These are phyloP conservation scores for Pelargonium australe DNA, from an alignment of 441 rosid species.

Conservation along the genomic window DNA sequence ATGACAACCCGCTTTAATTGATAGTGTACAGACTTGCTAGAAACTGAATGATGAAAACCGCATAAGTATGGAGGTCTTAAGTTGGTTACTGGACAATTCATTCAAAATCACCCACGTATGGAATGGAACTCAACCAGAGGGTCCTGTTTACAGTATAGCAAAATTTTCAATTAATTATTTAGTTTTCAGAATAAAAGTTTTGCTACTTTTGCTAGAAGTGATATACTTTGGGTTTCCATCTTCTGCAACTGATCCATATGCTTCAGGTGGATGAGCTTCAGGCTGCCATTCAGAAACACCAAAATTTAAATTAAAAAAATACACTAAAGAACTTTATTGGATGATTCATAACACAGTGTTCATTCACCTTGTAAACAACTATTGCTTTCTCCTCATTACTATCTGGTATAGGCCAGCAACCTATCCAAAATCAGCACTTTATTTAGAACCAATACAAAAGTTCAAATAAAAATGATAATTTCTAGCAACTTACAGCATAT, in stretches of 20 bases:
- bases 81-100: too few species aligned
- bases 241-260: slow-evolving; percentile 39
- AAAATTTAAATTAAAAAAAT: slow-evolving; percentile 16
- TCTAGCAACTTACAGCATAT: too few species aligned
- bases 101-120: too few species aligned
- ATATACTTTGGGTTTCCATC: slow-evolving; percentile 73
- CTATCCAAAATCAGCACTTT: slow-evolving; percentile 34
- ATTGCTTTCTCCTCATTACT: slow-evolving; percentile 78
- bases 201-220: background rate
- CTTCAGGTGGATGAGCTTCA: slow-evolving; percentile 49
- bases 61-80: too few species aligned
- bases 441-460: slow-evolving; percentile 5
- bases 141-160: too few species aligned
- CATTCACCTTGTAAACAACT: slow-evolving; percentile 67
- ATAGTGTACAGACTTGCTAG: background rate
- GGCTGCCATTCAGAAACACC: slow-evolving; percentile 49
- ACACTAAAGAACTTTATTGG: slow-evolving; percentile 5
- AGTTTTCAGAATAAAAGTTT: too few species aligned
- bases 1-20: too few species aligned
- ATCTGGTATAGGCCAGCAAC: slow-evolving; percentile 36
- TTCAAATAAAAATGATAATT: background rate
- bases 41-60: slow-evolving; percentile 10
- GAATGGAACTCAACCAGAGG: too few species aligned
- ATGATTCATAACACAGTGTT: slow-evolving; percentile 11
- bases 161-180: too few species aligned